Evolutionary conservation across 140 eudicot genomes (phyloP), one percentile per base, ranked within the genome.

Genomic region (Ambrosia hybrid): DNA sequence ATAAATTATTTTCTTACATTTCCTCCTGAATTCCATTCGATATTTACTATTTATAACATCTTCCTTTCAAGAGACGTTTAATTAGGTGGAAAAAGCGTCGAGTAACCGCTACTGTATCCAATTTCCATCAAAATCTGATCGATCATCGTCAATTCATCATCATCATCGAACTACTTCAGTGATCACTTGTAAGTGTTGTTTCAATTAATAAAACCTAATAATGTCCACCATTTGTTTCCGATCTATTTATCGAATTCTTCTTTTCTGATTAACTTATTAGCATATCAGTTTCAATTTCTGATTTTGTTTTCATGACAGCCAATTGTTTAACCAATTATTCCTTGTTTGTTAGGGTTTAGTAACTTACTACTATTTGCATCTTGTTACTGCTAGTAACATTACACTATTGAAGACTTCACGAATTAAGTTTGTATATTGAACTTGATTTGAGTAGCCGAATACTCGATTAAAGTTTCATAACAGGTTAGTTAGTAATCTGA

Each of bases 401-500:
- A 2, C 3, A 65, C 30, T 21, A 21, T 21, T 21, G 30, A 21
- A 21, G 30, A 21, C 30, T 21, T 21, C 30, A 21, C 30, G 30
- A 21, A 21, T 21, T 21, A 15, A 62, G 33, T 51, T 73, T 6
- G 0, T 8, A 17, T 61, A 16, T 30, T 15, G 13, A 73, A 72
- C 58, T 74, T 55, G 69, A 57, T 76, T 14, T 76, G 26, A 33
- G 73, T 73, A 38, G 15, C 17, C 71, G 5, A 38, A 6, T 26
- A 53, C 59, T 4, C 30, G 30, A 21, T 21, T 21, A 21, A 21
- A 21, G 30, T 21, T 21, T 21, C 30, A 1, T 21, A 21, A 21
- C 30, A n/a, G 30, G 0, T 21, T 73, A 52, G 10, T 1, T 53
- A 17, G 65, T 34, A 14, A 61, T 73, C 61, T 4, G 5, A 73